Evolutionary conservation across 2,329 filamentous ascomycete genomes (phyloP).

Genomic region (Torrubiella hemipterigena): DNA sequence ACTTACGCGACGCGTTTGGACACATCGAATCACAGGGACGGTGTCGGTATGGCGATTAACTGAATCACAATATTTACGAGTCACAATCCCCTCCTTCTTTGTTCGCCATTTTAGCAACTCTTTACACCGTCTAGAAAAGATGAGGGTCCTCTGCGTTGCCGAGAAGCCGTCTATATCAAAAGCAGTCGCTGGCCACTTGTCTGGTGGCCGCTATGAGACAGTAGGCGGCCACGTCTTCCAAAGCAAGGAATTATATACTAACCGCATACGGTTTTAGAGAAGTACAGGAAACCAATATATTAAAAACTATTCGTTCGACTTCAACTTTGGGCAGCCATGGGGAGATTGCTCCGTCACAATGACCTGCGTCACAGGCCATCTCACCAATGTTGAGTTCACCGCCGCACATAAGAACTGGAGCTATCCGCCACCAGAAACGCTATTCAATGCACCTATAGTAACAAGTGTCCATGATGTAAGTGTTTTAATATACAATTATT

Average conservation of each 20-base stretch:
- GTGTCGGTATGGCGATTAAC: too few relatives aligned
- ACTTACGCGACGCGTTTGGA: too few relatives aligned
- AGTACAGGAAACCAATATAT: constrained; percentile 64
- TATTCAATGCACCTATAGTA: constrained; percentile 73
- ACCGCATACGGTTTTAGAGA: constrained; percentile 32
- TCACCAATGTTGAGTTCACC: constrained; percentile 71
- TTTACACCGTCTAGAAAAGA: too few relatives aligned
- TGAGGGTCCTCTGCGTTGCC: constrained; percentile 43
- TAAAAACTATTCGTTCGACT: constrained; percentile 90
- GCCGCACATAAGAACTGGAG: constrained; percentile 66
- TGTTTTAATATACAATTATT: not conserved
- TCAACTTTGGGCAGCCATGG: constrained; percentile 73
- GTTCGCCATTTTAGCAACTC: too few relatives aligned
- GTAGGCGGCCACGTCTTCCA: constrained; percentile 37
- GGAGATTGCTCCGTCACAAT: constrained; percentile 78
- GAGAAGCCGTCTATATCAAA: constrained; percentile 88
- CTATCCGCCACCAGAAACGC: constrained; percentile 61
- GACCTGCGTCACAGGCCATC: constrained; percentile 85
- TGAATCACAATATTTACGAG: too few relatives aligned
- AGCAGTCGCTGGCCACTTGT: constrained; percentile 81
- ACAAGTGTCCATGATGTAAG: constrained; percentile 55
- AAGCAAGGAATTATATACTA: constrained; percentile 8
- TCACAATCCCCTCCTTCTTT: too few relatives aligned
- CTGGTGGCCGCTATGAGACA: constrained; percentile 58
- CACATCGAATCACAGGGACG: too few relatives aligned